A percentile compares a stretch with the other conserved stretches of the same genome.
Conservation (phyloP, 768 basidiomycete species). For the Lentinula guzmanii region DNA sequence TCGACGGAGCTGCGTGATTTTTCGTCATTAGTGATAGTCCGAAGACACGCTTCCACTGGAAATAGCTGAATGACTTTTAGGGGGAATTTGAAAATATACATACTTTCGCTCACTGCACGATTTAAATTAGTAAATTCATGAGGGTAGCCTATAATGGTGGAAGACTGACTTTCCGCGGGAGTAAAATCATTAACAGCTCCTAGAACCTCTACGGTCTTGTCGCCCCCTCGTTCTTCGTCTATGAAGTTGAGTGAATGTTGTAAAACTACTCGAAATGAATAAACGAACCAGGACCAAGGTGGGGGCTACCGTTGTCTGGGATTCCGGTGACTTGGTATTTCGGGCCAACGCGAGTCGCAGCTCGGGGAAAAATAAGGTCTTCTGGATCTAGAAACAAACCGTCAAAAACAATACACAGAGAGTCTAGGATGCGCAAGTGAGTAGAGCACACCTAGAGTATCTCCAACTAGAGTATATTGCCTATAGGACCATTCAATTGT, state of each 20-base stretch:
- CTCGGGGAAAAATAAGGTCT: constrained; percentile 93
- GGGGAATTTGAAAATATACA: constrained; percentile 13
- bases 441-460: constrained; percentile 66
- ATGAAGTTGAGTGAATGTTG: constrained; percentile 10
- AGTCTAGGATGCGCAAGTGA: neutral
- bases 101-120: constrained; percentile 52
- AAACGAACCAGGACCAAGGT: constrained; percentile 32
- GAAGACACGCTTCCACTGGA: constrained; percentile 65
- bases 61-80: neutral
- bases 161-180: constrained; percentile 57
- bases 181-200: constrained; percentile 61
- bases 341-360: constrained; percentile 83
- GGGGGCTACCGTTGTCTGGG: constrained; percentile 34
- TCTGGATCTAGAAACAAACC: constrained; percentile 65
- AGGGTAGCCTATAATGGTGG: constrained; percentile 10
- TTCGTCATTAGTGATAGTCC: constrained; percentile 44
- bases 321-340: constrained; percentile 71
- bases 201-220: constrained; percentile 68
- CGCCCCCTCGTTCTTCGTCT: constrained; percentile 65
- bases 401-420: neutral
- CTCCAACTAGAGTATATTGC: constrained; percentile 85
- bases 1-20: constrained; percentile 62
- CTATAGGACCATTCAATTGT: constrained; percentile 30
- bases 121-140: constrained; percentile 18
- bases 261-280: neutral